Conservation (phyloP, 495 filamentous ascomycete species). For the Talaromyces liani region DNA sequence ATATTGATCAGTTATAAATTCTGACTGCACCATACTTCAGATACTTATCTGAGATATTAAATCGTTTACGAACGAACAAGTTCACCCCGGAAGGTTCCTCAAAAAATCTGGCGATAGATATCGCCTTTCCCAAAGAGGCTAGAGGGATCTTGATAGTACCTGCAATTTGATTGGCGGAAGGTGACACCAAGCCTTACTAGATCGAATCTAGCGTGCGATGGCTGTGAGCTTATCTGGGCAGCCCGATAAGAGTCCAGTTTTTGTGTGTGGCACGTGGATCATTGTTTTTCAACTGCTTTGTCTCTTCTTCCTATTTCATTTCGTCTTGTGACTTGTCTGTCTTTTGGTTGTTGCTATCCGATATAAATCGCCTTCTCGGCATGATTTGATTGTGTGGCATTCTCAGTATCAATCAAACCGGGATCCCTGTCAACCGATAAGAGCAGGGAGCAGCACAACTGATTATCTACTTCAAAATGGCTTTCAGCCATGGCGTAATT, state of each 20-base stretch:
- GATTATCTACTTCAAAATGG: background rate
- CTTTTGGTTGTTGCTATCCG: too few relatives aligned
- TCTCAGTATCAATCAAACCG: background rate
- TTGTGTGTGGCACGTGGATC: background rate
- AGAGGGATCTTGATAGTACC: background rate
- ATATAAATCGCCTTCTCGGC: background rate
- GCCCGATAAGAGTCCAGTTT: background rate
- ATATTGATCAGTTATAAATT: too few relatives aligned
- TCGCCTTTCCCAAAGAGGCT: background rate
- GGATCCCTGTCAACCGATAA: background rate
- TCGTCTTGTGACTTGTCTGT: background rate
- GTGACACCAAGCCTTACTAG: background rate
- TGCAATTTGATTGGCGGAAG: background rate
- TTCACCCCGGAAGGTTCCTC: too few relatives aligned
- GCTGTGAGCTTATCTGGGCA: background rate
- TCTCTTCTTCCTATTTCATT: background rate
- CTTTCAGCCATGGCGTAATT: background rate
- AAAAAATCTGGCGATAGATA: too few relatives aligned
- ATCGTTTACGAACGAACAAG: too few relatives aligned
- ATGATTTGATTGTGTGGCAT: background rate
- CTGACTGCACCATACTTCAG: too few relatives aligned
- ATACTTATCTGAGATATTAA: too few relatives aligned
- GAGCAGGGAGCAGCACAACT: background rate
- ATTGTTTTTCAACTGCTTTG: background rate
- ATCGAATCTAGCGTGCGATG: background rate